Base-by-base conservation (phyloP, 2,329 filamentous ascomycete species). In the Nemania sp. region DNA sequence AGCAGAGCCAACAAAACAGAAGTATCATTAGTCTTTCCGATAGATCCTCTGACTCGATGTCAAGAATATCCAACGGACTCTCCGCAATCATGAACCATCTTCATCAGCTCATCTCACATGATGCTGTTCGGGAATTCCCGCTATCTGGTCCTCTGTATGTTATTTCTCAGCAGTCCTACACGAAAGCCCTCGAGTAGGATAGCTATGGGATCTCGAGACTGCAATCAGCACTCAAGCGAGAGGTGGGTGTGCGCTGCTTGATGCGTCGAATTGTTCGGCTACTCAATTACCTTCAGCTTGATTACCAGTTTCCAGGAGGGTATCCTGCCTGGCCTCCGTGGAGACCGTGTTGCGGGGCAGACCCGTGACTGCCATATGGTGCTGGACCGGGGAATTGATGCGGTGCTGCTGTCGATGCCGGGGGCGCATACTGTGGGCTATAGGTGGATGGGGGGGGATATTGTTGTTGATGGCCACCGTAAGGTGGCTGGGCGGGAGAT, bases 21-120 rank as follows among this genome's bases (percentile, higher is more conserved):
- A 79, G 66, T 66, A 66, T 59, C 71, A 73, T 61, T 73, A 61
- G 64, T 50, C 50, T 59, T 55, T 56, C 61, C 56, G 61, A 49
- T 56, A 61, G 61, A 52, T 48, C 57, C 50, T 63, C 54, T 60
- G 57, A 41, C 49, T 56, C 53, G 45, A 59, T 55, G 58, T 23
- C 55, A 56, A 61, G 37, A 56, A 49, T 51, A 56, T 36, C 53
- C 37, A 45, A 47, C 19, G 44, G 44, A 48, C 52, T 59, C 51
- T 39, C 65, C 61, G 52, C 53, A 56, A 52, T 63, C 60, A 52
- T 66, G 43, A 61, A 49, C 49, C 52, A 50, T 40, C 44, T 48
- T 54, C 41, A 56, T 53, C 48, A 55, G 53, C 43, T 41, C 53
- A 55, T 54, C 45, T 43, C 44, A 56, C 49, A 52, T 36, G 19